A percentile compares a stretch with the other conserved stretches of the same genome.
Evolutionary conservation across 2,329 filamentous ascomycete genomes (phyloP).

Genomic region (Monosporascus sp.): DNA sequence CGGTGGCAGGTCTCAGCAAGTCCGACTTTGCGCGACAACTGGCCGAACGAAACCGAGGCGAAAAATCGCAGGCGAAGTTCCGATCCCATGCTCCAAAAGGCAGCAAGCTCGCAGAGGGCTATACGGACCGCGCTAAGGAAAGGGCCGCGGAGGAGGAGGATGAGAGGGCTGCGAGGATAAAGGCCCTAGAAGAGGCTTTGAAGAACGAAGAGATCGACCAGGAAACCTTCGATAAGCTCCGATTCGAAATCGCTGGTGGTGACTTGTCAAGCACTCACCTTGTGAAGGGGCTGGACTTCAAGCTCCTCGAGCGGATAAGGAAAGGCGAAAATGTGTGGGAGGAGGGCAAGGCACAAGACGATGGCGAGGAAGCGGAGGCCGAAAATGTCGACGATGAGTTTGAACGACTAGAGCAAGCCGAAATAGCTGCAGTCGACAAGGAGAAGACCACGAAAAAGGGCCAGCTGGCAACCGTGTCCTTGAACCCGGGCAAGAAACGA

Average conservation of each 20-base stretch:
- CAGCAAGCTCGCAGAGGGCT: constrained; percentile 71
- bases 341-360: constrained; percentile 24
- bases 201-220: constrained; percentile 81
- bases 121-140: constrained; percentile 72
- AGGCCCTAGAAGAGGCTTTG: constrained; percentile 73
- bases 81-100: constrained; percentile 79
- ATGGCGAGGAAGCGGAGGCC: constrained; percentile 26
- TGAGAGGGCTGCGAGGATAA: constrained; percentile 59
- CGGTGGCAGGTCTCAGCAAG: constrained; percentile 49
- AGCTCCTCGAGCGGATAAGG: constrained; percentile 64
- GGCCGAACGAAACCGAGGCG: constrained; percentile 60
- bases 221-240: constrained; percentile 68
- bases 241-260: constrained; percentile 75
- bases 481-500: constrained; percentile 54
- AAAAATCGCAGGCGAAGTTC: constrained; percentile 64
- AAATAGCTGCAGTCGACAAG: constrained; percentile 48
- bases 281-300: constrained; percentile 87
- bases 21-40: constrained; percentile 80
- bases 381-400: constrained; percentile 62
- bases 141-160: constrained; percentile 51
- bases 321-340: constrained; percentile 63
- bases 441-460: constrained; percentile 55
- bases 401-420: constrained; percentile 49
- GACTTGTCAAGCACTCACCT: constrained; percentile 77
- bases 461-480: constrained; percentile 48